Conservation (phyloP, 2,329 filamentous ascomycete genomes). For the Claviceps sp. region DNA sequence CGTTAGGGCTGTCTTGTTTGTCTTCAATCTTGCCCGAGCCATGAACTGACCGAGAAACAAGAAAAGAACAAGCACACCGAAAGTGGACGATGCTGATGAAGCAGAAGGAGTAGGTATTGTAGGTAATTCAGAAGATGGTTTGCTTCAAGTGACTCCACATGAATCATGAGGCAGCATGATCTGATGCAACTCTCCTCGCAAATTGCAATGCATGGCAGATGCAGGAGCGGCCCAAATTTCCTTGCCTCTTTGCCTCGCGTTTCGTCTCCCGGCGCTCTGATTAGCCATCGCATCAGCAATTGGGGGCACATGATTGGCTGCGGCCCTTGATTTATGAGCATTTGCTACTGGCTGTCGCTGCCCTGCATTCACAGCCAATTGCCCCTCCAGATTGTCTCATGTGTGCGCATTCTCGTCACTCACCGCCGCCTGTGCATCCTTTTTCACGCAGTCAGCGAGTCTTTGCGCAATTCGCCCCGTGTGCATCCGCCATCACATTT, state of each 20-base stretch:
- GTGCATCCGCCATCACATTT: not conserved
- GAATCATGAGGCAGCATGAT: too few species aligned
- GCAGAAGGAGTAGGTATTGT: too few species aligned
- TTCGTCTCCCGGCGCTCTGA: not conserved
- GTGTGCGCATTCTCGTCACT: not conserved
- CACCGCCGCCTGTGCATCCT: not conserved
- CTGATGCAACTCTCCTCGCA: too few species aligned
- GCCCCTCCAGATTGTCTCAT: not conserved
- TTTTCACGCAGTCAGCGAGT: not conserved
- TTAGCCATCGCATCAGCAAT: not conserved
- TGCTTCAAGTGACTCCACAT: too few species aligned
- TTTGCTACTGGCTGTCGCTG: not conserved
- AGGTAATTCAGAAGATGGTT: too few species aligned
- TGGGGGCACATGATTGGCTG: not conserved
- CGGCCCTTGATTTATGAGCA: too few species aligned
- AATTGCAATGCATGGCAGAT: not conserved
- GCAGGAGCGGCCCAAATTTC: not conserved
- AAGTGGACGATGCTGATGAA: too few species aligned
- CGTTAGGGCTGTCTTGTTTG: too few species aligned
- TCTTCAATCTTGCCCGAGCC: too few species aligned
- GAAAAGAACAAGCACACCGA: not conserved
- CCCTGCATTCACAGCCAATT: not conserved
- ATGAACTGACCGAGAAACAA: not conserved
- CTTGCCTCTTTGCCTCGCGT: not conserved
- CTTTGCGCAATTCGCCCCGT: not conserved